Percentiles rank a stretch among this genome's conserved stretches.
phyloP scores from a whole-genome alignment of 1,284 basidiomycete genomes.

The Tylopilus orsonianus region DNA sequence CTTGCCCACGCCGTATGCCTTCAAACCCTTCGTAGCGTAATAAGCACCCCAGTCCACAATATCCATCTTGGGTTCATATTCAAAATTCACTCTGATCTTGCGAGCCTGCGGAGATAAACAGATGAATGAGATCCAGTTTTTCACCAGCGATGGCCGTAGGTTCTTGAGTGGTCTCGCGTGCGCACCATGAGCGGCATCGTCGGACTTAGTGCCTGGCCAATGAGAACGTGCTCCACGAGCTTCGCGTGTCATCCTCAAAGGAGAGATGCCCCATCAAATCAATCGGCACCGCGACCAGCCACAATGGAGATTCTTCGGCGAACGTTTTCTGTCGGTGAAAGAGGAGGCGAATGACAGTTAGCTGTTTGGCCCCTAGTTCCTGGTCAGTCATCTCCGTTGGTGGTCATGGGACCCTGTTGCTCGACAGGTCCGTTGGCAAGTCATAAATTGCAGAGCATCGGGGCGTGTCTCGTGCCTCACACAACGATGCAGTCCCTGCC shows the following conservation, averaged over 20 bases:
- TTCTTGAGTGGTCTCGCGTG: conserved; percentile 4
- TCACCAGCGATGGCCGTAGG: conserved; percentile 6
- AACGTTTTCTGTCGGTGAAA: conserved; percentile 9
- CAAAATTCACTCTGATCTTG: conserved; percentile 7
- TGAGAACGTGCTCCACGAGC: conserved; percentile 5
- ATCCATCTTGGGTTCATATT: background rate
- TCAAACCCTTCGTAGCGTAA: conserved; percentile 12
- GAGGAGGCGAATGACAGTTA: background rate
- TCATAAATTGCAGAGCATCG: background rate
- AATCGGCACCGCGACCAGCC: conserved; percentile 13
- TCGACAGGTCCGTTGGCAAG: background rate
- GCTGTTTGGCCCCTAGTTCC: background rate
- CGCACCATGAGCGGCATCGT: conserved; percentile 4
- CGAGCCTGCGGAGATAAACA: conserved; percentile 28
- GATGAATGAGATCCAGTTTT: conserved; percentile 11
- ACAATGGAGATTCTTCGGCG: conserved; percentile 1
- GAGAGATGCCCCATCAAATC: conserved; percentile 5
- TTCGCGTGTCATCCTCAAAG: conserved; percentile 4
- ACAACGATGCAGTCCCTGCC: background rate
- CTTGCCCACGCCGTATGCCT: background rate
- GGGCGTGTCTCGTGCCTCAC: background rate
- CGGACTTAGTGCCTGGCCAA: conserved; percentile 13
- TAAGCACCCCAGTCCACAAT: conserved; percentile 7
- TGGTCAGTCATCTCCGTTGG: background rate
- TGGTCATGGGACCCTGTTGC: background rate